Conservation (phyloP, 2,329 filamentous ascomycete species). For the Verticillium nubilum region DNA sequence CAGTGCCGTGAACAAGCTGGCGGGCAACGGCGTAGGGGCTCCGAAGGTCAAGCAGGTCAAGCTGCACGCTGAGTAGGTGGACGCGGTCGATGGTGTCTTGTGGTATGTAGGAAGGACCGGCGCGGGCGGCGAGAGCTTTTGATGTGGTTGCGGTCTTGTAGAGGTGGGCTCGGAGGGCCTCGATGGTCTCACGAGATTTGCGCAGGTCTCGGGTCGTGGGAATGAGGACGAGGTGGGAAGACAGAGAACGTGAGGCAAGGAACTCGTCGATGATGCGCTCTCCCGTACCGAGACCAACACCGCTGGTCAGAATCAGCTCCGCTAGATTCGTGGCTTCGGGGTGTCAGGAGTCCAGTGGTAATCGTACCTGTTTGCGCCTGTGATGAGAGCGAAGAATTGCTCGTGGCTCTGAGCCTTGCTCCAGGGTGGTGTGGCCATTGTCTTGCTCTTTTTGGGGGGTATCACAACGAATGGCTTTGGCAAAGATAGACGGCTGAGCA, state of each 20-base stretch:
- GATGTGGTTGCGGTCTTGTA: slow-evolving; percentile 38
- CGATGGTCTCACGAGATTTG: slow-evolving; percentile 71
- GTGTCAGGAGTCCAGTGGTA: not conserved
- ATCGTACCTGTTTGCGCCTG: slow-evolving; percentile 76
- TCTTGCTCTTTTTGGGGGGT: not conserved
- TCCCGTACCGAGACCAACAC: slow-evolving; percentile 79
- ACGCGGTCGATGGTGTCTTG: slow-evolving; percentile 42
- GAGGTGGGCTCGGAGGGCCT: slow-evolving; percentile 58
- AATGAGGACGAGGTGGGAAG: slow-evolving; percentile 70
- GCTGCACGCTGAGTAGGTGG: slow-evolving; percentile 52
- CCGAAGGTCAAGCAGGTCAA: slow-evolving; percentile 56
- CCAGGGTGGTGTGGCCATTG: slow-evolving; percentile 24
- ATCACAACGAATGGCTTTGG: not conserved
- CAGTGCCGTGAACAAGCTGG: slow-evolving; percentile 34
- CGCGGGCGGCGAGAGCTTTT: slow-evolving; percentile 28
- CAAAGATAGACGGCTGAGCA: not conserved
- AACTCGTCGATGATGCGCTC: slow-evolving; percentile 88
- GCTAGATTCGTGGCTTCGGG: not conserved
- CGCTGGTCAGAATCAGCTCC: slow-evolving; percentile 49
- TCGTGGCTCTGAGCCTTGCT: slow-evolving; percentile 27
- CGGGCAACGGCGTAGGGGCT: slow-evolving; percentile 44
- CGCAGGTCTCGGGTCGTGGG: slow-evolving; percentile 72
- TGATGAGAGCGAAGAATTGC: slow-evolving; percentile 65
- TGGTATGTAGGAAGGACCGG: slow-evolving; percentile 30
- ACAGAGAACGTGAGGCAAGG: slow-evolving; percentile 59